Evolutionary conservation across 2,329 filamentous ascomycete genomes (phyloP).

Genomic region (Ascocoryne sarcoides): DNA sequence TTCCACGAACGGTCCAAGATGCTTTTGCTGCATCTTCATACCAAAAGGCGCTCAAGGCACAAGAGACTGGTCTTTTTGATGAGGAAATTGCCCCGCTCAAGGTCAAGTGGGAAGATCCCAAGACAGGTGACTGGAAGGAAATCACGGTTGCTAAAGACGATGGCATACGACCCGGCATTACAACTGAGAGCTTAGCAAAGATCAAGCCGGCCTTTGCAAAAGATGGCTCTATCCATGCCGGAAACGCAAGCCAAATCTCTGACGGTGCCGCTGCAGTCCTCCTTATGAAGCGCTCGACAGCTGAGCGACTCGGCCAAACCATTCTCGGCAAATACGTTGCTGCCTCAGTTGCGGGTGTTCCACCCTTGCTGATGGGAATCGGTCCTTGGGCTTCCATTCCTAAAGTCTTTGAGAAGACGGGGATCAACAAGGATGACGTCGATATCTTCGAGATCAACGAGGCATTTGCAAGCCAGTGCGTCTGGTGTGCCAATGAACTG

Average conservation of each 20-base stretch:
- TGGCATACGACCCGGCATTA: constrained; percentile 77
- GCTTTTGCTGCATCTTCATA: constrained; percentile 91
- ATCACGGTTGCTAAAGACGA: constrained; percentile 82
- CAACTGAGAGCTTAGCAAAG: constrained; percentile 79
- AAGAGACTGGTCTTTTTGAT: constrained; percentile 82
- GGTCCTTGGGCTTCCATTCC: constrained; percentile 96
- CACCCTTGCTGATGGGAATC: constrained; percentile 90
- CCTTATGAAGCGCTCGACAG: constrained; percentile 88
- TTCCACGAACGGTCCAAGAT: constrained; percentile 70
- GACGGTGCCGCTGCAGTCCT: constrained; percentile 93
- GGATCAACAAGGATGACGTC: constrained; percentile 79
- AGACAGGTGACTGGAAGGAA: constrained; percentile 75
- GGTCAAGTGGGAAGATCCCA: constrained; percentile 83
- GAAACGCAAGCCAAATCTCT: constrained; percentile 91
- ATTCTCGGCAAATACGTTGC: constrained; percentile 90
- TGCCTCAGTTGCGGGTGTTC: constrained; percentile 77
- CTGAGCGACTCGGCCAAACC: constrained; percentile 76
- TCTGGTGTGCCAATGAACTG: constrained; percentile 88
- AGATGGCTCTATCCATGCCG: constrained; percentile 88
- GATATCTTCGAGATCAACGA: constrained; percentile 99
- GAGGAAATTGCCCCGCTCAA: constrained; percentile 83
- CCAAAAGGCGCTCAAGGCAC: constrained; percentile 79
- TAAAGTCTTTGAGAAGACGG: constrained; percentile 78
- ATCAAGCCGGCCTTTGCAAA: constrained; percentile 80
- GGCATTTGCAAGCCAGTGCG: constrained; percentile 89